These are phyloP conservation scores for Arachis monticola DNA, from an alignment of 331 rosid species.

Conservation along the genomic window DNA sequence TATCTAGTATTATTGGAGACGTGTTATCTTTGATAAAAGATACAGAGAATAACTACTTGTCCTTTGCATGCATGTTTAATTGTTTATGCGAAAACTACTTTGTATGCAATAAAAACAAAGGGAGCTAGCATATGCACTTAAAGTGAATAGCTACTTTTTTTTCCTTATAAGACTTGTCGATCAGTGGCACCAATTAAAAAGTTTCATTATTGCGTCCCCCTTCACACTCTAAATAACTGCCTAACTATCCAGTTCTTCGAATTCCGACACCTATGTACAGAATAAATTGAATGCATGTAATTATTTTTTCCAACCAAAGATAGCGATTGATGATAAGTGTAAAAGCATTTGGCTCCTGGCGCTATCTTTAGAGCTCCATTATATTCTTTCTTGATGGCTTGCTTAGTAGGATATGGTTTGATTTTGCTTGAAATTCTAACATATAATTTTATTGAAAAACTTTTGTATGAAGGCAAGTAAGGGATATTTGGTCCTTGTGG, in stretches of 20 bases:
- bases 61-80: background rate
- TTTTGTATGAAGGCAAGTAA: too few relatives aligned
- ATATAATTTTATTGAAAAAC: too few relatives aligned
- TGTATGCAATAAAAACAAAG: conserved; percentile 6
- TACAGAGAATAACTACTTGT: conserved; percentile 27
- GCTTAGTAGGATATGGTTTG: background rate
- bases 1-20: conserved; percentile 17
- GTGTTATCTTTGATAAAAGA: conserved; percentile 38
- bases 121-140: conserved; percentile 2
- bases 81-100: background rate
- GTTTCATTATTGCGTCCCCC: conserved; percentile 36
- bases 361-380: conserved; percentile 2
- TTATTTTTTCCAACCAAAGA: conserved; percentile 20
- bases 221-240: conserved; percentile 39
- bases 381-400: conserved; percentile 7
- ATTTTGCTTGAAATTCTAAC: background rate
- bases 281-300: conserved; percentile 21
- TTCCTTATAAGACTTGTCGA: conserved; percentile 15
- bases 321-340: conserved; percentile 25
- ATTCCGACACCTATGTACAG: conserved; percentile 31
- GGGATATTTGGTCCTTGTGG: too few relatives aligned
- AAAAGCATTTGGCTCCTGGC: conserved; percentile 22
- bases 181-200: conserved; percentile 19
- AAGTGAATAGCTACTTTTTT: conserved; percentile 22
- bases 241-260: conserved; percentile 38